Base-by-base conservation (phyloP, 805 yeast species). In the Starmerella apicola region DNA sequence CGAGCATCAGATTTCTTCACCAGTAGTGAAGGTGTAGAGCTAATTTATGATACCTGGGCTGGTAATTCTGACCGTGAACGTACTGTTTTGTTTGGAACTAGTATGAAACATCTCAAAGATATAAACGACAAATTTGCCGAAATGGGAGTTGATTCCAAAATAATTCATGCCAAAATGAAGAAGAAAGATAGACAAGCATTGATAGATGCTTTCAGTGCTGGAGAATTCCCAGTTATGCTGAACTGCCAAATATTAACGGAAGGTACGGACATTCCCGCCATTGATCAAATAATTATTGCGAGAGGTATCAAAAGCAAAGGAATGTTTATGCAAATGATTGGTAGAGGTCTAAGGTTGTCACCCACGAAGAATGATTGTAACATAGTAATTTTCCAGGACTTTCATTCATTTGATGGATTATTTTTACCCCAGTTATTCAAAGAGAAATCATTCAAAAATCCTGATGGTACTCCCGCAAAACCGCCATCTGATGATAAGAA, bases 181-280 rank as follows among this genome's bases (percentile, higher is more conserved):
- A 59, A 62, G 16, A 53, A 55, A 5, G 74, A 70, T 30, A 63
- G 96, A 30, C 67, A 61, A 13, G 52, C 57, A 2, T 64, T 74
- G 0, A 59, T 85, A 2, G 58, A 62, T 5, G 76, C 71, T 26
- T 88, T 86, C 54, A 69, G 66, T 44, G 50, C 60, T 0, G 85
- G 91, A 0, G 54, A 67, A 13, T 65, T 82, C 16, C 73, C 78
- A 4, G 93, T 88, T 0, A 59, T 86, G 23, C 70, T 91, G 62
- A 88, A 88, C 54, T 91, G 94, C 56, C 83, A 81, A 15, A 82
- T 86, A 5, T 78, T 88, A 51, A 86, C 95, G 0, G 97, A 86
- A 57, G 97, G 97, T 0, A 84, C 96, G 0, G 96, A 86, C 60
- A 76, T 88, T 16, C 96, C 96, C 3, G 76, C 76, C 45, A 79